Evolutionary conservation across 257 asterid species (phyloP).

Genomic region (Lantana camara): DNA sequence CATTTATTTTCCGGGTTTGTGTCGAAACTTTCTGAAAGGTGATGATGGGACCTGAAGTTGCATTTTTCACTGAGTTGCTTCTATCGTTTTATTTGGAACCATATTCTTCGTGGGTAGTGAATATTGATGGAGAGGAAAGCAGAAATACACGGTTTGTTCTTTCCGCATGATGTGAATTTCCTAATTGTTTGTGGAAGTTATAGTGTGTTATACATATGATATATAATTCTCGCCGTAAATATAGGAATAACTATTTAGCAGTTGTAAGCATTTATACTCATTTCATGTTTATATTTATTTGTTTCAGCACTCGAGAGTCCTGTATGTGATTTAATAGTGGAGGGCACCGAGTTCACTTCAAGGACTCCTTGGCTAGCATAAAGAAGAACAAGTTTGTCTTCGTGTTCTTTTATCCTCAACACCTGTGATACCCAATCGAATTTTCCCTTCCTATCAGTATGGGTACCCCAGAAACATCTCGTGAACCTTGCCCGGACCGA

Average conservation of each 20-base stretch:
- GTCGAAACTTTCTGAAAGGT: background rate
- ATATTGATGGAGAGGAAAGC: background rate
- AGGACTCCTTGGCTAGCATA: background rate
- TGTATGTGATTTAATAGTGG: slow-evolving; percentile 6
- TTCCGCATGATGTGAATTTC: background rate
- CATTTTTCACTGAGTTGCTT: slow-evolving; percentile 4
- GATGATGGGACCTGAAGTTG: background rate
- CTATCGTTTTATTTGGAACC: background rate
- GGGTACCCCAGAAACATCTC: slow-evolving; percentile 88
- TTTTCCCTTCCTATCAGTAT: slow-evolving; percentile 25
- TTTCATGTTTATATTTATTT: background rate
- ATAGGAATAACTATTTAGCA: background rate
- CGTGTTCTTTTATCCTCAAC: background rate
- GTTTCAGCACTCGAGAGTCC: background rate
- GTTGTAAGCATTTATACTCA: background rate
- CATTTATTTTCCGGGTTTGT: background rate
- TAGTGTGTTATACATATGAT: background rate
- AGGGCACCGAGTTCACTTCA: background rate
- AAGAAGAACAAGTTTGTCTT: background rate
- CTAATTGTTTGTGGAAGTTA: background rate
- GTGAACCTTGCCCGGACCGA: slow-evolving; percentile 98
- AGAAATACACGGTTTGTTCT: background rate
- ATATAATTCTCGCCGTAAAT: background rate
- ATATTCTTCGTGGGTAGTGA: background rate
- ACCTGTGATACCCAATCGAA: background rate